Percentiles rank a stretch among this genome's conserved stretches.
Evolutionary conservation across 148 eudicot species (phyloP).

Genomic region (Persicaria tinctoria): DNA sequence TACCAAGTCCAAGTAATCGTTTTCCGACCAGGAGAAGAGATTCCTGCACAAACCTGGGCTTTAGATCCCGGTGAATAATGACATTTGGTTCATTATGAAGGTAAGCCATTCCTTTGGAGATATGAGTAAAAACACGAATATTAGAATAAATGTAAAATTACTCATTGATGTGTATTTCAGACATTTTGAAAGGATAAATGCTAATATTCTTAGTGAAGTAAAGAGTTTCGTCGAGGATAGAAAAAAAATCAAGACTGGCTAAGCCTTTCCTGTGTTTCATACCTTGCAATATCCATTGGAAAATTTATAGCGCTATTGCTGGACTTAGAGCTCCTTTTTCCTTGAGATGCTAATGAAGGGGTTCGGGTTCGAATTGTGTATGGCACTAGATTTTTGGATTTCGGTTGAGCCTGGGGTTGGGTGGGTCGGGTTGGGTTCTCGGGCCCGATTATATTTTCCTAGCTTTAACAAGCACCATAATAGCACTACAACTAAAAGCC

Average conservation of each 20-base stretch:
- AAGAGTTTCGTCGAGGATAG: neutral
- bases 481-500: too few relatives aligned
- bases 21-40: too few relatives aligned
- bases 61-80: slow-evolving; percentile 80
- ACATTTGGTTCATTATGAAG: slow-evolving; percentile 98
- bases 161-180: neutral
- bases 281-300: slow-evolving; percentile 98
- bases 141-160: slow-evolving; percentile 12
- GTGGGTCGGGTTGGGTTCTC: too few relatives aligned
- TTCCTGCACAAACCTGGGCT: slow-evolving; percentile 62
- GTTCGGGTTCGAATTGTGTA: too few relatives aligned
- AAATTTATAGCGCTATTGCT: slow-evolving; percentile 68
- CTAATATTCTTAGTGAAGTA: neutral
- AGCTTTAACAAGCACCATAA: too few relatives aligned
- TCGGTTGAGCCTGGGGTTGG: too few relatives aligned
- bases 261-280: neutral
- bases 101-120: slow-evolving; percentile 84
- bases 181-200: neutral
- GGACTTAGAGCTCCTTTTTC: slow-evolving; percentile 87
- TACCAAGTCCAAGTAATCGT: too few relatives aligned
- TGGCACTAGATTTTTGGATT: too few relatives aligned
- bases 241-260: neutral
- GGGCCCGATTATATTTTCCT: too few relatives aligned
- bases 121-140: slow-evolving; percentile 14
- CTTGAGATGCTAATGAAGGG: slow-evolving; percentile 76